Base-by-base conservation (phyloP, 495 filamentous ascomycete genomes). In the Aspergillus affinis region DNA sequence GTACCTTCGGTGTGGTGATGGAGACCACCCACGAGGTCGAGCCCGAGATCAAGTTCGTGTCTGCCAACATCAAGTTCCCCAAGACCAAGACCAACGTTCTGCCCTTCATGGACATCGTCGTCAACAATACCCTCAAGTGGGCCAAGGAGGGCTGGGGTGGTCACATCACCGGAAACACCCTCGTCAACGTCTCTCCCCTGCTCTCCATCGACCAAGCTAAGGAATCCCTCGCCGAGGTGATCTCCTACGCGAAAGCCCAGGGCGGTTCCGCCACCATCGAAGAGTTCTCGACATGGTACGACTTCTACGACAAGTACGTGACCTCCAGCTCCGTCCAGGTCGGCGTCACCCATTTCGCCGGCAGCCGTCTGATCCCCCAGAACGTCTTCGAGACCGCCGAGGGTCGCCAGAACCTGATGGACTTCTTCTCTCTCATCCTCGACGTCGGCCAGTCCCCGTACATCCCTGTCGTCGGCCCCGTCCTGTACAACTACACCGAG, bases 1-100 rank as follows among this genome's bases (percentile, higher is more conserved):
- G 80, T n/a, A 81, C 77, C 26, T 84, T 81, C 59, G 81, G 78
- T 17, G 70, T 83, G 17, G 75, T 82, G 20, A 67, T 82, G 6
- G 72, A 72, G 48, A 68, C 65, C 46, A 78, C 76, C 1, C 65
- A 76, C 56, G 71, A 69, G 20, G 78, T 79, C 26, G 58, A 68
- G 48, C 61, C 64, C 30, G 54, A 56, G 21, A 62, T 73, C 53
- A 65, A 64, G 20, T 54, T 73, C 23, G 65, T 69, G 8, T 60
- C 69, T 2, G 72, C 72, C 15, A 71, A 71, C 48, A 70, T 78
- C 53, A 72, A 64, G 30, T 68, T 79, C 32, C 49, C 75, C 47
- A 54, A 64, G n/a, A 68, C 66, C 6, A 59, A 66, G 4, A 45
- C 48, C 65, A 67, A 61, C 61, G 49, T 74, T 65, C 18, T 62